These are phyloP conservation scores for Tetrahymena thermophila DNA, from an alignment of 73 alveolate genomes.

Conservation along the genomic window DNA sequence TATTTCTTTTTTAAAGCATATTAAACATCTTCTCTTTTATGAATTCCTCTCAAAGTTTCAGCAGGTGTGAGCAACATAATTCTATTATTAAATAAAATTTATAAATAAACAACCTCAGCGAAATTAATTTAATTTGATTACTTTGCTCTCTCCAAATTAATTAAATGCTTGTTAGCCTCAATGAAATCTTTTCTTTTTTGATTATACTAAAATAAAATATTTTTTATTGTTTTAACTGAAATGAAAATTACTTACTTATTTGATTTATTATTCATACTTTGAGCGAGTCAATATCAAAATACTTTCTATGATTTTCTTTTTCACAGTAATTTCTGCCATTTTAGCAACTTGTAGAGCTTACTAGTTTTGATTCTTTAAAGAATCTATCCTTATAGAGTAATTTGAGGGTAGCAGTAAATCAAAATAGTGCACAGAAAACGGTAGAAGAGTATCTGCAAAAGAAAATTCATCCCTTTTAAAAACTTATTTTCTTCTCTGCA, in stretches of 20 bases:
- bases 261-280: background rate
- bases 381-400: background rate
- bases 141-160: background rate
- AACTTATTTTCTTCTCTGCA: background rate
- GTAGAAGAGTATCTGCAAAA: background rate
- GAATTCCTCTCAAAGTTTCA: background rate
- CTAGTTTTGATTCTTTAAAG: background rate
- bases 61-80: background rate
- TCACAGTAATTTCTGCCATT: background rate
- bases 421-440: background rate
- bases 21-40: background rate
- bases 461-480: background rate
- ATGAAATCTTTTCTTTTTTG: background rate
- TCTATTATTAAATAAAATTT: background rate
- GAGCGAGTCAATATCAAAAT: background rate
- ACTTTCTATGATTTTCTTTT: background rate
- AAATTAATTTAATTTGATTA: background rate
- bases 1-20: background rate
- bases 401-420: background rate
- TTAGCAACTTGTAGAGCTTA: background rate
- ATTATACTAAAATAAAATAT: background rate
- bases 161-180: background rate
- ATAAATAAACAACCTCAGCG: too few species aligned
- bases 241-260: background rate
- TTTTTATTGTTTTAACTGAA: background rate